Evolutionary conservation across 1,284 basidiomycete genomes (phyloP).

Genomic region (Rhodotorula sp.): DNA sequence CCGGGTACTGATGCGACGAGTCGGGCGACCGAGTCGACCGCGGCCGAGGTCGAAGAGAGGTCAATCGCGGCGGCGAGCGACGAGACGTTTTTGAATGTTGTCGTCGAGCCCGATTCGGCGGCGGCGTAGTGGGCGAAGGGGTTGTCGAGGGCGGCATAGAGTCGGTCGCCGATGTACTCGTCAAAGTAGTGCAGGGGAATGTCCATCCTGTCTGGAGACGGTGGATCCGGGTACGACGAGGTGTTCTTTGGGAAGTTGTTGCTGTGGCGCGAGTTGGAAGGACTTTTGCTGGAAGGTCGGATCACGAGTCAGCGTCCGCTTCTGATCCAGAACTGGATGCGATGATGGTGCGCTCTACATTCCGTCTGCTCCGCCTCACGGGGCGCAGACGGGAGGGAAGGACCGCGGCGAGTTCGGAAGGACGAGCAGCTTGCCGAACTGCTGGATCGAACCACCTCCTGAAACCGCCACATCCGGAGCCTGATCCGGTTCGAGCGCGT

Average conservation of each 20-base stretch:
- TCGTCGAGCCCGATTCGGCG: conserved; percentile 32
- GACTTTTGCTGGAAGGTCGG: no score
- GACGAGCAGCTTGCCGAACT: background rate
- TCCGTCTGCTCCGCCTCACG: no score
- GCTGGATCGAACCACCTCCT: background rate
- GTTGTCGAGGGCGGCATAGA: conserved; percentile 64
- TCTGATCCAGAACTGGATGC: no score
- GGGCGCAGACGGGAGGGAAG: no score
- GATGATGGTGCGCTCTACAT: no score
- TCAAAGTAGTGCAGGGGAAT: conserved; percentile 58
- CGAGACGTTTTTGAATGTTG: conserved; percentile 34
- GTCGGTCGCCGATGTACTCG: conserved; percentile 70
- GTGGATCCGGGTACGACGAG: background rate
- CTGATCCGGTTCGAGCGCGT: background rate
- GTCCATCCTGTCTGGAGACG: conserved; percentile 18
- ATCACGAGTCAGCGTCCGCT: no score
- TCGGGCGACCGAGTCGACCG: conserved; percentile 46
- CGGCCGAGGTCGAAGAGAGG: conserved; percentile 45
- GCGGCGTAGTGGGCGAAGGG: conserved; percentile 57
- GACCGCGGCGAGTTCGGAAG: no score
- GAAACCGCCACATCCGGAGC: background rate
- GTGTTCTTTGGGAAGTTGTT: no score
- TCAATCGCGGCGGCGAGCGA: conserved; percentile 39
- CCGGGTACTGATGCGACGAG: conserved; percentile 39
- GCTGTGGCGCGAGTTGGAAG: no score